Percentiles rank a stretch among this genome's conserved stretches.
phyloP scores from a whole-genome alignment of 2,329 filamentous ascomycete genomes.

The Arthrobotrys pseudoclavata region DNA sequence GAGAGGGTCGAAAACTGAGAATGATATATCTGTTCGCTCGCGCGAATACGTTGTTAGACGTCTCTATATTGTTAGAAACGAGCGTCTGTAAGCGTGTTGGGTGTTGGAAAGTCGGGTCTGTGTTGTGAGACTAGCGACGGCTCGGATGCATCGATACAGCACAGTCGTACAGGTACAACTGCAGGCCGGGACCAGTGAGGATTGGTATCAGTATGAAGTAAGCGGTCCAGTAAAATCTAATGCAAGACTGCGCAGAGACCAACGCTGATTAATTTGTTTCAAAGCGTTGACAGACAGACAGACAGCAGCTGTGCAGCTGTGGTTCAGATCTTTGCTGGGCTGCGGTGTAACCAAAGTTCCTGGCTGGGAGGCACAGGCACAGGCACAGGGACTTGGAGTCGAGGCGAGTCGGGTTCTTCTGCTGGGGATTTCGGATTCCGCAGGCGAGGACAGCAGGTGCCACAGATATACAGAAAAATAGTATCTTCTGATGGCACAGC shows the following conservation, averaged over 20 bases:
- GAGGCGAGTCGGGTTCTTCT: constrained; percentile 47
- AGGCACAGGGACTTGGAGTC: constrained; percentile 31
- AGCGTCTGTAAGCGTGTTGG: constrained; percentile 29
- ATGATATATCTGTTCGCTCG: constrained; percentile 45
- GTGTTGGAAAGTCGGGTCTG: constrained; percentile 31
- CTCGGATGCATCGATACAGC: constrained; percentile 55
- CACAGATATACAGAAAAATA: constrained; percentile 26
- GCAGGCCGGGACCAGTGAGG: constrained; percentile 11
- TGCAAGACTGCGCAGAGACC: constrained; percentile 44
- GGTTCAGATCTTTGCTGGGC: constrained; percentile 15
- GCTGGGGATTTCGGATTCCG: constrained; percentile 36
- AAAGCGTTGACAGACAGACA: constrained; percentile 16
- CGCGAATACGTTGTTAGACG: constrained; percentile 35
- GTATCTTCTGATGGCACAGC: constrained; percentile 39
- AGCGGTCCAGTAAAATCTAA: constrained; percentile 14
- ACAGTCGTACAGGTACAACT: constrained; percentile 34
- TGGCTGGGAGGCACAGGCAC: constrained; percentile 25
- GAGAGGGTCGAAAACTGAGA: constrained; percentile 19
- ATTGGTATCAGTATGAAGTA: not conserved
- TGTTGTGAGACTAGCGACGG: constrained; percentile 39
- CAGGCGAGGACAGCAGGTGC: constrained; percentile 52
- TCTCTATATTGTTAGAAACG: constrained; percentile 47
- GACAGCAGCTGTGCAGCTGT: constrained; percentile 1
- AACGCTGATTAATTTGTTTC: constrained; percentile 41
- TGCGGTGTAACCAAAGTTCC: constrained; percentile 45